These are phyloP conservation scores for Penicilliopsis zonata DNA, from an alignment of 495 filamentous ascomycete species.

Conservation along the genomic window DNA sequence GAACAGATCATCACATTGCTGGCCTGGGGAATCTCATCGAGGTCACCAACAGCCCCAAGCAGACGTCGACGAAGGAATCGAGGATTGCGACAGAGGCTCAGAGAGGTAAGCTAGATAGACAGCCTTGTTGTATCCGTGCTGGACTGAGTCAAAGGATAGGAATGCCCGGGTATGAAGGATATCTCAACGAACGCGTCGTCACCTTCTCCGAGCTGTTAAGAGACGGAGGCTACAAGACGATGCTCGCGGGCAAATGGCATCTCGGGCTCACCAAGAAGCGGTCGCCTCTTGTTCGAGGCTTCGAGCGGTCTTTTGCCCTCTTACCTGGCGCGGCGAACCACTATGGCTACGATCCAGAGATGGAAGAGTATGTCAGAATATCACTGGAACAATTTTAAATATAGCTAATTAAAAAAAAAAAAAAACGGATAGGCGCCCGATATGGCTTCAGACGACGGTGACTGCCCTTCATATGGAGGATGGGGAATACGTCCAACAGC, in stretches of 20 bases:
- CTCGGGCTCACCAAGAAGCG: slow-evolving; percentile 32
- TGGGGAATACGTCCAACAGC: slow-evolving; percentile 38
- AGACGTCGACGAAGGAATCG: slow-evolving; percentile 31
- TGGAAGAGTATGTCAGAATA: too few relatives aligned
- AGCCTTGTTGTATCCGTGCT: too few relatives aligned
- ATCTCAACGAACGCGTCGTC: slow-evolving; percentile 49
- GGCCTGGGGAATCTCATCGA: slow-evolving; percentile 35
- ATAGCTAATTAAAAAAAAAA: too few relatives aligned
- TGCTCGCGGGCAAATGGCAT: slow-evolving; percentile 53
- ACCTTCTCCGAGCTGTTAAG: slow-evolving; percentile 48
- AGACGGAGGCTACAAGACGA: slow-evolving; percentile 49
- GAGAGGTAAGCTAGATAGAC: too few relatives aligned
- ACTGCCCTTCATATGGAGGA: slow-evolving; percentile 51
- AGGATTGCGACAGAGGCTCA: slow-evolving; percentile 29
- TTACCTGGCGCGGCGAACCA: slow-evolving; percentile 49
- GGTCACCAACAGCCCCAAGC: slow-evolving; percentile 35
- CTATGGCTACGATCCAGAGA: slow-evolving; percentile 47
- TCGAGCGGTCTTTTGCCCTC: slow-evolving; percentile 37
- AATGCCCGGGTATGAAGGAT: slow-evolving; percentile 56
- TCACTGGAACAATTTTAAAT: too few relatives aligned
- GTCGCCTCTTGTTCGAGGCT: slow-evolving; percentile 29
- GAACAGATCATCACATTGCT: slow-evolving; percentile 36
- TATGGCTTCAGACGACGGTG: slow-evolving; percentile 36
- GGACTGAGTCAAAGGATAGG: too few relatives aligned
- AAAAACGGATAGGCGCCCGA: slow-evolving; percentile 31